A percentile compares a stretch with the other conserved stretches of the same genome.
Evolutionary conservation across 805 yeast genomes (phyloP).

Genomic region (Pichia sporocuriosa): DNA sequence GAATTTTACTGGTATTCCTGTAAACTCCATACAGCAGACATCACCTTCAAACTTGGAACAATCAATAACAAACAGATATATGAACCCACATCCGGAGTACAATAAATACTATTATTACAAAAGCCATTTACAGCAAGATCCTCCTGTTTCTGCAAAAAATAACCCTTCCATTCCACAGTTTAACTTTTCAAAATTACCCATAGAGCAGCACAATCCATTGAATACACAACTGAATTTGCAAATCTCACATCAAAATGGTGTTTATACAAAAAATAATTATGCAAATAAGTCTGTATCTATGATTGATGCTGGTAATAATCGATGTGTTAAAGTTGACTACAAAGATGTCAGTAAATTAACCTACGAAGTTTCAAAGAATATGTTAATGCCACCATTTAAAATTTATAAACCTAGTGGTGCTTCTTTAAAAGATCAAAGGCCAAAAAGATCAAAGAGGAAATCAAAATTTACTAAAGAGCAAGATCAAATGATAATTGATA

Average conservation of each 20-base stretch:
- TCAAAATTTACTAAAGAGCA: conserved; percentile 68
- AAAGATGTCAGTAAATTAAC: conserved; percentile 20
- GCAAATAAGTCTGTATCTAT: background rate
- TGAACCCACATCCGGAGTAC: too few species aligned
- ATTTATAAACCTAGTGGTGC: conserved; percentile 17
- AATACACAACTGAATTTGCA: too few species aligned
- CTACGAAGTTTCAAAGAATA: conserved; percentile 21
- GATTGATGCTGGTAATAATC: conserved; percentile 3
- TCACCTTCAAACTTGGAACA: too few species aligned
- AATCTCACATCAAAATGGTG: background rate
- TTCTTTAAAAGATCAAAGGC: conserved; percentile 19
- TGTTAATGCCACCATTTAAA: conserved; percentile 26
- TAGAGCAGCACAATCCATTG: too few species aligned
- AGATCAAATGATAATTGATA: conserved; percentile 53
- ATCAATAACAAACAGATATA: too few species aligned
- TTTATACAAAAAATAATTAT: background rate
- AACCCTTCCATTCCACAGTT: too few species aligned
- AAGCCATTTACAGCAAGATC: too few species aligned
- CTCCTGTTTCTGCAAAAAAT: too few species aligned
- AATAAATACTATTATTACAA: too few species aligned
- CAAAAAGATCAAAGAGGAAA: conserved; percentile 49
- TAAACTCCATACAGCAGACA: too few species aligned
- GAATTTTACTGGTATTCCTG: background rate
- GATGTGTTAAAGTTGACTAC: conserved; percentile 10
- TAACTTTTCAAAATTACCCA: too few species aligned